phyloP scores from a whole-genome alignment of 164 flowering plant genomes.

The Warburgia ugandensis region DNA sequence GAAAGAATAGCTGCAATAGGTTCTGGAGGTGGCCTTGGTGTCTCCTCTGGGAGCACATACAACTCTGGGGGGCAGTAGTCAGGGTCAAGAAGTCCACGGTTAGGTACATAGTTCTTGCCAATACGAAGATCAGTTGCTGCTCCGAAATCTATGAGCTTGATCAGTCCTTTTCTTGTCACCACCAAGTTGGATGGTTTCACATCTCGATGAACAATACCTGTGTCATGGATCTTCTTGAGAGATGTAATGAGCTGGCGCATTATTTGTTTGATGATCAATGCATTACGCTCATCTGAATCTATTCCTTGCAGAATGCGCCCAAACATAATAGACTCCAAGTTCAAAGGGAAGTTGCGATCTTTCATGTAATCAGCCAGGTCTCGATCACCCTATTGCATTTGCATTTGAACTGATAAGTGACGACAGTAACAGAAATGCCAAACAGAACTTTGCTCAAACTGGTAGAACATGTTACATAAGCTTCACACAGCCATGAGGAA shows the following conservation, averaged over 20 bases:
- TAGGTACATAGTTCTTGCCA: slow-evolving; percentile 85
- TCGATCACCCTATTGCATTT: slow-evolving; percentile 63
- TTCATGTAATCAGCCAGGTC: slow-evolving; percentile 77
- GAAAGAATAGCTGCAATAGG: slow-evolving; percentile 92
- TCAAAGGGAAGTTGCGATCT: slow-evolving; percentile 77
- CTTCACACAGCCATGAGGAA: too few relatives aligned
- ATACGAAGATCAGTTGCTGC: slow-evolving; percentile 95
- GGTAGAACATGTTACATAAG: too few relatives aligned
- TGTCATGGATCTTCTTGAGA: slow-evolving; percentile 83
- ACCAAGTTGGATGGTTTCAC: slow-evolving; percentile 96
- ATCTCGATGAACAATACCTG: slow-evolving; percentile 93
- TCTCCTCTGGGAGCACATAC: slow-evolving; percentile 91
- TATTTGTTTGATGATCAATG: slow-evolving; percentile 87
- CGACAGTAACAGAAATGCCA: not conserved
- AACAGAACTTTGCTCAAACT: too few relatives aligned
- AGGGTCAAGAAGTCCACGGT: slow-evolving; percentile 73
- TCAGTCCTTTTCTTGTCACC: slow-evolving; percentile 78
- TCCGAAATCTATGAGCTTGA: slow-evolving; percentile 95
- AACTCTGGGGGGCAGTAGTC: slow-evolving; percentile 94
- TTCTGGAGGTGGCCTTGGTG: slow-evolving; percentile 94
- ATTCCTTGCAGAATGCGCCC: slow-evolving; percentile 72
- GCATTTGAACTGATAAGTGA: not conserved
- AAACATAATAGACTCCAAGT: slow-evolving; percentile 84
- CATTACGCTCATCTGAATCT: slow-evolving; percentile 58
- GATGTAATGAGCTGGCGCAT: slow-evolving; percentile 91